These are phyloP conservation scores for Elongisporangium undulatum DNA, from an alignment of 352 stramenopile species.

Conservation along the genomic window DNA sequence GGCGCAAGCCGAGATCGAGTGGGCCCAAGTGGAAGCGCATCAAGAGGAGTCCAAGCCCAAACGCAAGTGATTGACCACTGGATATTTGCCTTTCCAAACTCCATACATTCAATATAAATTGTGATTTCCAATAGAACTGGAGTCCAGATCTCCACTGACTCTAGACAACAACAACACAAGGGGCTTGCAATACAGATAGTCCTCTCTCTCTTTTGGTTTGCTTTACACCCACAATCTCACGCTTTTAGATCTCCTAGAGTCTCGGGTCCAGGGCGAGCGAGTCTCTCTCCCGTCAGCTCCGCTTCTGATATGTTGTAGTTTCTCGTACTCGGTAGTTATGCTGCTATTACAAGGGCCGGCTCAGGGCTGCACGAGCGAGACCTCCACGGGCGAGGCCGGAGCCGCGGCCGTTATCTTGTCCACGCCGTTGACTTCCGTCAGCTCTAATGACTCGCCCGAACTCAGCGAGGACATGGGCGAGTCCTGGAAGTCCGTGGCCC, in stretches of 20 bases:
- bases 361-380: not conserved
- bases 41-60: slow-evolving; percentile 21
- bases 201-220: not conserved
- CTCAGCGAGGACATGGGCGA: slow-evolving; percentile 61
- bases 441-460: slow-evolving; percentile 10
- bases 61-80: not conserved
- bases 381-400: slow-evolving; percentile 3
- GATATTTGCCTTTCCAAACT: not conserved
- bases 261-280: not conserved
- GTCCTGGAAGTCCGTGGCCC: slow-evolving; percentile 61
- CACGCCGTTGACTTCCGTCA: not conserved
- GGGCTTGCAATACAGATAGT: not conserved
- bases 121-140: no score
- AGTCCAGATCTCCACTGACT: no score
- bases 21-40: slow-evolving; percentile 53
- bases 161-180: no score
- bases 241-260: not conserved
- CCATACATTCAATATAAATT: not conserved
- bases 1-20: slow-evolving; percentile 63
- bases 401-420: not conserved
- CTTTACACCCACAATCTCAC: not conserved
- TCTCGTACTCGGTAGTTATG: not conserved
- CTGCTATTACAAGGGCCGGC: not conserved
- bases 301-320: no score
- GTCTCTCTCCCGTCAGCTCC: no score